phyloP scores from a whole-genome alignment of 192 early-diverging fungal species.

The Podila minutissima region DNA sequence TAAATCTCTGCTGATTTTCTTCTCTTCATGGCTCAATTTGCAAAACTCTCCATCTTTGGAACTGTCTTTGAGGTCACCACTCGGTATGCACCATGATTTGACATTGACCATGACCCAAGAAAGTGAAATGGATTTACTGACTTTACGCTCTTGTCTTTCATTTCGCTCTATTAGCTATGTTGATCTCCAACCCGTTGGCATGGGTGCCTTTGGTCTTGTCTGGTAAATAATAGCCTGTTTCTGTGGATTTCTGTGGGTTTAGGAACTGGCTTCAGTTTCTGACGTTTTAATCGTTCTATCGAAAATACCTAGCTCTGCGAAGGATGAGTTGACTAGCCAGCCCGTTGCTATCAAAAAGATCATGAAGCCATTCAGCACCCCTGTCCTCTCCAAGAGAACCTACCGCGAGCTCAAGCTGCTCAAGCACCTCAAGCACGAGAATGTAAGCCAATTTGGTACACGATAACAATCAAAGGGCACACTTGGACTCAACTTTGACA shows the following conservation, averaged over 20 bases:
- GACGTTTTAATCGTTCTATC: not conserved
- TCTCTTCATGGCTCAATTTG: slow-evolving; percentile 68
- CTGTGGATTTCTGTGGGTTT: not conserved
- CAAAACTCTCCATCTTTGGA: slow-evolving; percentile 83
- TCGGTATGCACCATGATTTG: slow-evolving; percentile 54
- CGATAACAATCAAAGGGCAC: not conserved
- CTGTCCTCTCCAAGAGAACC: slow-evolving; percentile 93
- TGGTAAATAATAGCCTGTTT: slow-evolving; percentile 66
- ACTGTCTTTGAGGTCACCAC: slow-evolving; percentile 88
- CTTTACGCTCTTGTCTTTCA: not conserved
- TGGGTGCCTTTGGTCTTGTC: slow-evolving; percentile 98
- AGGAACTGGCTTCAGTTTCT: not conserved
- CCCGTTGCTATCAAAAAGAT: slow-evolving; percentile 98
- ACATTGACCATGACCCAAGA: not conserved
- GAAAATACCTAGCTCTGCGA: slow-evolving; percentile 77
- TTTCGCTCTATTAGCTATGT: slow-evolving; percentile 71
- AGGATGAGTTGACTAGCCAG: slow-evolving; percentile 84
- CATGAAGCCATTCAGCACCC: slow-evolving; percentile 92
- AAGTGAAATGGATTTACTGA: not conserved
- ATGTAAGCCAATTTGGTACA: slow-evolving; percentile 59
- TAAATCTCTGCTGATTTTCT: not conserved
- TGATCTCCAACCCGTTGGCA: slow-evolving; percentile 93
- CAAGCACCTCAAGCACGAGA: slow-evolving; percentile 94
- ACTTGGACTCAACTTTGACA: not conserved
- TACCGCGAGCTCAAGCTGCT: slow-evolving; percentile 96